Conservation (phyloP, 108 stramenopile genomes). For the Cyclotella cryptica region DNA sequence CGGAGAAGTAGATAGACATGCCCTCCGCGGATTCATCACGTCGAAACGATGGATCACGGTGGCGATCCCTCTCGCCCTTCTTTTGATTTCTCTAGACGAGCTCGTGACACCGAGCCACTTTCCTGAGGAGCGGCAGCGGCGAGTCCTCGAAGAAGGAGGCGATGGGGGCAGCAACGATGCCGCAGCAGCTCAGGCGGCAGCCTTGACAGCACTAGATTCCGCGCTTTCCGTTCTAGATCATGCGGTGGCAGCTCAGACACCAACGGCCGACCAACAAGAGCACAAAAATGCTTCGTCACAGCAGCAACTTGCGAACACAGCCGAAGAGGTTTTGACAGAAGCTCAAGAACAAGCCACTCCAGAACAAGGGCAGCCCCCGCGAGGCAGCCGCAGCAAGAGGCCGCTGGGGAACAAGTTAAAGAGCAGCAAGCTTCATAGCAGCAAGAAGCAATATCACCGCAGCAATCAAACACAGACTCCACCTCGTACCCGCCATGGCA, state of each 20-base stretch:
- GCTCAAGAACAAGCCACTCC: neutral
- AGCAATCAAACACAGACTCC: too few species aligned
- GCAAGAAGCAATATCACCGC: neutral
- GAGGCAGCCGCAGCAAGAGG: neutral
- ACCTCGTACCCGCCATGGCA: too few species aligned
- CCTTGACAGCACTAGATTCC: neutral
- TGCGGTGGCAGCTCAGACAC: neutral
- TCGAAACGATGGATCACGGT: too few species aligned
- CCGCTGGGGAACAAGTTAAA: neutral
- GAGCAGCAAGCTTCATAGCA: too few species aligned
- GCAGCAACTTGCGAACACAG: neutral
- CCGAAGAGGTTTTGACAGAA: neutral
- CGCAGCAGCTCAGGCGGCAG: neutral
- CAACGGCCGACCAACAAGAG: neutral
- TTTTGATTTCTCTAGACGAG: too few species aligned
- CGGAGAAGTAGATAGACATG: too few species aligned
- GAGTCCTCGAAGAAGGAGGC: neutral
- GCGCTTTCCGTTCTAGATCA: neutral
- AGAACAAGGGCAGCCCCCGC: neutral
- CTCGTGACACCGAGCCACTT: too few species aligned
- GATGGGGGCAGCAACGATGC: neutral
- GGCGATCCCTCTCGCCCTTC: too few species aligned
- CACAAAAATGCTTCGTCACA: neutral
- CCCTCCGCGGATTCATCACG: too few species aligned
- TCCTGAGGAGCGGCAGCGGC: neutral